Conservation (phyloP, 768 basidiomycete species). For the Tulasnella sp. region DNA sequence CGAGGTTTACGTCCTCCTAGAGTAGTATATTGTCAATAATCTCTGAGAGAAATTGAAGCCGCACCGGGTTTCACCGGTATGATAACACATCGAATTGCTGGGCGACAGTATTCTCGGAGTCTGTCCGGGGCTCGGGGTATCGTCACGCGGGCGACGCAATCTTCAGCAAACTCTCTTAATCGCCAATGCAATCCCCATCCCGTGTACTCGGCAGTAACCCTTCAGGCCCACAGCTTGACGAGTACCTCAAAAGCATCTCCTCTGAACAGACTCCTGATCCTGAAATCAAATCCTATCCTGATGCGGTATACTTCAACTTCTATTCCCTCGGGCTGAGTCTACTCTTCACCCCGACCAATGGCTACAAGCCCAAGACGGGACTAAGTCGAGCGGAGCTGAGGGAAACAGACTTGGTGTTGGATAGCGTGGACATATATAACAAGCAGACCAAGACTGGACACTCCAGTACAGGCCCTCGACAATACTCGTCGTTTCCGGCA, state of each 20-base stretch:
- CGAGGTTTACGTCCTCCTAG: conserved; percentile 45
- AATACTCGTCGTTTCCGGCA: conserved; percentile 61
- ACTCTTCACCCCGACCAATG: conserved; percentile 67
- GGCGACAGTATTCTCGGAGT: not conserved
- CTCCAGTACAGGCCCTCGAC: conserved; percentile 42
- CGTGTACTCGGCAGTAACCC: conserved; percentile 16
- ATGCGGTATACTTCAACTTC: conserved; percentile 88
- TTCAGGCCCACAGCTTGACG: not conserved
- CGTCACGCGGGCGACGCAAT: not conserved
- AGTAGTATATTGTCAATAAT: not conserved
- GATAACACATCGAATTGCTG: not conserved
- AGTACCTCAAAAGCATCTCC: conserved; percentile 4
- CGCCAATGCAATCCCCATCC: not conserved
- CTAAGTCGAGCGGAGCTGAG: conserved; percentile 46
- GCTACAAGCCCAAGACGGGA: conserved; percentile 59
- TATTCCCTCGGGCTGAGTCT: conserved; percentile 77
- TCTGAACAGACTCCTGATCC: conserved; percentile 44
- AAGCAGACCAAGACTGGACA: conserved; percentile 43
- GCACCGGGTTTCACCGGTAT: no score
- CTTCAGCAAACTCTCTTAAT: not conserved
- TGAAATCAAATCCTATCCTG: conserved; percentile 77
- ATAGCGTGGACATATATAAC: conserved; percentile 87
- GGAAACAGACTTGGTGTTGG: conserved; percentile 55
- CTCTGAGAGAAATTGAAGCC: not conserved
- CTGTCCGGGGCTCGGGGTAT: not conserved